A percentile compares a stretch with the other conserved stretches of the same genome.
Conservation (phyloP, 2,329 filamentous ascomycete species). For the Colletotrichum magnum region DNA sequence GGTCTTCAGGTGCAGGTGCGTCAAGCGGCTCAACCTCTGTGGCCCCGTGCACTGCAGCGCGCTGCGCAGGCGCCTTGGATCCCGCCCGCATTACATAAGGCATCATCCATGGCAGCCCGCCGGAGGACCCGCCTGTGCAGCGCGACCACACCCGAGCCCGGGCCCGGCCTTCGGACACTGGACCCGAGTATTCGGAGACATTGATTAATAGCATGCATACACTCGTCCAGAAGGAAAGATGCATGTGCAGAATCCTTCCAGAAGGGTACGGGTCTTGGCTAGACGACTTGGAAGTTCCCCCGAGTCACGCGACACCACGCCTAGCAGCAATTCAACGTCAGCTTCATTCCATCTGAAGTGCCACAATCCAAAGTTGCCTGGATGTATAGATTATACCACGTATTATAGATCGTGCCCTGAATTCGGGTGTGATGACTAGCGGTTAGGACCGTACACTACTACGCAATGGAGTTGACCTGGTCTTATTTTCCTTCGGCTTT, state of each 20-base stretch:
- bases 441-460: too few species aligned
- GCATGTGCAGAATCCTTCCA: background rate
- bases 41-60: slow-evolving; percentile 48
- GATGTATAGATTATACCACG: too few species aligned
- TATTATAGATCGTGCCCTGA: too few species aligned
- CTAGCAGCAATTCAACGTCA: too few species aligned
- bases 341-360: too few species aligned
- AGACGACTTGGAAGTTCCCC: background rate
- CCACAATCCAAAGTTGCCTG: too few species aligned
- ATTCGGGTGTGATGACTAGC: too few species aligned
- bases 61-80: slow-evolving; percentile 28
- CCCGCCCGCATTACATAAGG: slow-evolving; percentile 35
- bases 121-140: background rate
- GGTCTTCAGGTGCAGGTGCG: slow-evolving; percentile 32
- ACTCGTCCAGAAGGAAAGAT: slow-evolving; percentile 17
- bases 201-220: slow-evolving; percentile 9
- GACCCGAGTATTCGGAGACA: background rate
- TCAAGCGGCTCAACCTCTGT: slow-evolving; percentile 43
- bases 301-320: too few species aligned
- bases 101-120: background rate
- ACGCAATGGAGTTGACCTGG: slow-evolving; percentile 14
- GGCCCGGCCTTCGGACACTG: slow-evolving; percentile 8
- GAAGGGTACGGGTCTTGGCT: background rate
- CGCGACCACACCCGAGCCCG: slow-evolving; percentile 2
- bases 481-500: slow-evolving; percentile 16